Conservation (phyloP, 2,329 filamentous ascomycete genomes). For the Verticillium nubilum region DNA sequence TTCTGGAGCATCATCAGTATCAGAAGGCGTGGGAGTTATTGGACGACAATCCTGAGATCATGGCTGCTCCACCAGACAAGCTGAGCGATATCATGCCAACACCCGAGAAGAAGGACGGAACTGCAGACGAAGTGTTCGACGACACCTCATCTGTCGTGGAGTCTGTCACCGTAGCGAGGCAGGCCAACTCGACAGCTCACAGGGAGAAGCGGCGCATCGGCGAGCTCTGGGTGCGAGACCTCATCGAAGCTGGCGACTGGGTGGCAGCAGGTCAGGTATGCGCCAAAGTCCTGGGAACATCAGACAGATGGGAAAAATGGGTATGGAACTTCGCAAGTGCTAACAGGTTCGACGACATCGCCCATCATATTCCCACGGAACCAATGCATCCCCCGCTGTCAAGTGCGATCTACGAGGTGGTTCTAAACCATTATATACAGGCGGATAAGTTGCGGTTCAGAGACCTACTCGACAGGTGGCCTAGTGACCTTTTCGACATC, state of each 20-base stretch:
- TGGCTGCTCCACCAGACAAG: slow-evolving; percentile 36
- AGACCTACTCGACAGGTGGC: slow-evolving; percentile 77
- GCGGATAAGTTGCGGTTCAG: slow-evolving; percentile 70
- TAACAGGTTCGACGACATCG: slow-evolving; percentile 84
- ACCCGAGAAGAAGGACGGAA: slow-evolving; percentile 32
- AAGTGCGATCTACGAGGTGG: slow-evolving; percentile 78
- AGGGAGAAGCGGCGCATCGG: slow-evolving; percentile 88
- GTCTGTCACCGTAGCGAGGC: slow-evolving; percentile 36
- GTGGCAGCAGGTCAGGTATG: slow-evolving; percentile 70
- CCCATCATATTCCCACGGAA: slow-evolving; percentile 71
- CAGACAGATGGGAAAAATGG: slow-evolving; percentile 91
- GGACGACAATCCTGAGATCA: slow-evolving; percentile 77
- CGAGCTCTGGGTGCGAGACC: slow-evolving; percentile 86
- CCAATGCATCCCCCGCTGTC: slow-evolving; percentile 76
- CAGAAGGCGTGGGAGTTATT: slow-evolving; percentile 84
- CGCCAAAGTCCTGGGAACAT: slow-evolving; percentile 73
- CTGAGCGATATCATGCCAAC: slow-evolving; percentile 30
- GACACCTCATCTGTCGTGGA: slow-evolving; percentile 60
- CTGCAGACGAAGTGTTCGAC: slow-evolving; percentile 66
- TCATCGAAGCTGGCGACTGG: slow-evolving; percentile 75
- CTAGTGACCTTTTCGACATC: slow-evolving; percentile 77
- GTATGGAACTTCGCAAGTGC: slow-evolving; percentile 86
- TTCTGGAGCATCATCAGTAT: slow-evolving; percentile 75
- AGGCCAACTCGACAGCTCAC: slow-evolving; percentile 42
- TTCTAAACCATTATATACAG: slow-evolving; percentile 84